Evolutionary conservation across 1,139 yeast species (phyloP).

Genomic region (Kodamaea fungicola): DNA sequence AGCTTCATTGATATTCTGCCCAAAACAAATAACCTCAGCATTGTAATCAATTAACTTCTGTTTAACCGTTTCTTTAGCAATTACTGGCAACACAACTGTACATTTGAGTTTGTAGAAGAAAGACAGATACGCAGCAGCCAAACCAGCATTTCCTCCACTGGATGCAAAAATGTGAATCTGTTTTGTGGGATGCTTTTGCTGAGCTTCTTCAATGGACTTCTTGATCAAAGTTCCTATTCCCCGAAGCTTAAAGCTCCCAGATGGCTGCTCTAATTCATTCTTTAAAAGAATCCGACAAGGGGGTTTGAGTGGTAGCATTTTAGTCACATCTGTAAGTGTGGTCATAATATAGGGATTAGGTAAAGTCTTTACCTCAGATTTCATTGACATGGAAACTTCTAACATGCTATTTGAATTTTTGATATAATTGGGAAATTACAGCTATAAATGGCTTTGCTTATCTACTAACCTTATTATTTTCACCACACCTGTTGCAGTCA

Average conservation of each 20-base stretch:
- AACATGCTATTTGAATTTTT: too few relatives aligned
- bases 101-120: conserved; percentile 44
- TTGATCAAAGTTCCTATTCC: conserved; percentile 55
- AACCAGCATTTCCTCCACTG: conserved; percentile 79
- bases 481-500: too few relatives aligned
- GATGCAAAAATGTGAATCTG: conserved; percentile 54
- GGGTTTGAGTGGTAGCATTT: conserved; percentile 26
- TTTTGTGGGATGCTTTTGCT: conserved; percentile 10
- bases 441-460: too few relatives aligned
- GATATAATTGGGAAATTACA: too few relatives aligned
- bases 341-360: conserved; percentile 37
- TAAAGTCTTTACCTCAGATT: conserved; percentile 2
- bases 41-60: conserved; percentile 40
- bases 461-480: too few relatives aligned
- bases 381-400: too few relatives aligned
- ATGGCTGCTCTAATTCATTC: conserved; percentile 65
- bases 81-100: conserved; percentile 62
- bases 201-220: conserved; percentile 22
- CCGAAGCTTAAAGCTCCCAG: conserved; percentile 69
- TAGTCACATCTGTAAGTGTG: conserved; percentile 37
- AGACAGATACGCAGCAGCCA: conserved; percentile 69
- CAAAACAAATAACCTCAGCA: conserved; percentile 53
- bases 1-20: conserved; percentile 65
- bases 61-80: conserved; percentile 33
- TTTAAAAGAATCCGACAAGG: conserved; percentile 54